These are phyloP conservation scores for Francoa sonchifolia DNA, from an alignment of 441 rosid species.

Conservation along the genomic window DNA sequence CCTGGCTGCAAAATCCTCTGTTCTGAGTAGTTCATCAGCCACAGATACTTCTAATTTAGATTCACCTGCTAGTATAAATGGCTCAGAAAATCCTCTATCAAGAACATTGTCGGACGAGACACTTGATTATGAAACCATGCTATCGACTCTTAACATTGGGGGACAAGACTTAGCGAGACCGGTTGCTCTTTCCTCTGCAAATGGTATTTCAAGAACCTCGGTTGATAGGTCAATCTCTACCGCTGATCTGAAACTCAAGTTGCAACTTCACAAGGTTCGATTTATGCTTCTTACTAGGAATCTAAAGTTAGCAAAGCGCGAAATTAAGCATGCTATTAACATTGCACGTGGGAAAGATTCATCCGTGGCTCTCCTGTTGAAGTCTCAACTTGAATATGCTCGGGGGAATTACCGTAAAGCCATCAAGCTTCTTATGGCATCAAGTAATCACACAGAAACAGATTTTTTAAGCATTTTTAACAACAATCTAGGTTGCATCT, in stretches of 20 bases:
- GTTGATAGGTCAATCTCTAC: constrained; percentile 43
- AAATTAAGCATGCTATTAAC: constrained; percentile 88
- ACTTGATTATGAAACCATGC: constrained; percentile 65
- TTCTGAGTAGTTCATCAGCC: constrained; percentile 39
- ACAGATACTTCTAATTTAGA: constrained; percentile 53
- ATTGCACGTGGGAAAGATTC: constrained; percentile 83
- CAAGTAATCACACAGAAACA: constrained; percentile 48
- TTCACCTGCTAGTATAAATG: constrained; percentile 32
- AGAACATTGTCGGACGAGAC: constrained; percentile 73
- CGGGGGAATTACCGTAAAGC: constrained; percentile 88
- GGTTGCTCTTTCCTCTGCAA: constrained; percentile 36
- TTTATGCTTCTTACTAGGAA: constrained; percentile 82
- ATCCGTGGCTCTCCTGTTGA: constrained; percentile 73
- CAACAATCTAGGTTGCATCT: constrained; percentile 96
- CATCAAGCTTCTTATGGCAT: constrained; percentile 77
- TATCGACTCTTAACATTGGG: constrained; percentile 48
- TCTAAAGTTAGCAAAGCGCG: constrained; percentile 89
- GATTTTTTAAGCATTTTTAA: constrained; percentile 62
- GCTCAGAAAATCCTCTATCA: constrained; percentile 50
- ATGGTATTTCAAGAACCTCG: constrained; percentile 43
- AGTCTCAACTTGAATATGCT: constrained; percentile 93
- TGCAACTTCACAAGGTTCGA: constrained; percentile 85
- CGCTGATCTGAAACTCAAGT: constrained; percentile 73
- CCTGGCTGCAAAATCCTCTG: constrained; percentile 46
- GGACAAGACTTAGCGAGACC: constrained; percentile 52